These are phyloP conservation scores for Hypoxylon cercidicola DNA, from an alignment of 495 filamentous ascomycete genomes.

Conservation along the genomic window DNA sequence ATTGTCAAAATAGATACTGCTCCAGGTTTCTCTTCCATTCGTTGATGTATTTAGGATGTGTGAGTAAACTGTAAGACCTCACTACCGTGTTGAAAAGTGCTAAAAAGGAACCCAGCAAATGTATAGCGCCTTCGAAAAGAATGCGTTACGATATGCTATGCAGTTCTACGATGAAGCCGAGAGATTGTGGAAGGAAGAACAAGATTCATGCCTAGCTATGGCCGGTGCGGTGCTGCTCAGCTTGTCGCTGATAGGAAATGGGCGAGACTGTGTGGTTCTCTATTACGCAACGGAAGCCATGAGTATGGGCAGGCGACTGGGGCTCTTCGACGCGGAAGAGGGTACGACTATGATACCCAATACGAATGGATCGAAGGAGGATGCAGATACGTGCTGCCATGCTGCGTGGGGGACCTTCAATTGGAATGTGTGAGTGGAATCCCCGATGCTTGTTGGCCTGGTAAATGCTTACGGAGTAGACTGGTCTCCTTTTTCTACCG, in stretches of 20 bases:
- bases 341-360: neutral
- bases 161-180: constrained; percentile 31
- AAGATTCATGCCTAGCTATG: constrained; percentile 34
- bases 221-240: constrained; percentile 35
- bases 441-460: neutral
- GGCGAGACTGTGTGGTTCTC: constrained; percentile 31
- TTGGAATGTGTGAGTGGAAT: constrained; percentile 41
- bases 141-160: constrained; percentile 24
- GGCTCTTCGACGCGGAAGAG: constrained; percentile 22
- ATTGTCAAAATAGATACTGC: constrained; percentile 27
- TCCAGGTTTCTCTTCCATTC: constrained; percentile 41
- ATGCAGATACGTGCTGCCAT: constrained; percentile 23
- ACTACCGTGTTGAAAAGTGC: neutral
- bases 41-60: constrained; percentile 40
- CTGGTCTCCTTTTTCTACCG: constrained; percentile 38
- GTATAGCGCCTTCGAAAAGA: constrained; percentile 37
- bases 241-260: constrained; percentile 33
- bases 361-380: constrained; percentile 9
- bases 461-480: constrained; percentile 9
- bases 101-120: constrained; percentile 32
- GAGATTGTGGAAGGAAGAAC: constrained; percentile 19
- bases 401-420: constrained; percentile 45
- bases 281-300: constrained; percentile 35
- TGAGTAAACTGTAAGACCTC: constrained; percentile 12
- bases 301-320: constrained; percentile 29